phyloP scores from a whole-genome alignment of 2,329 filamentous ascomycete species.

The Colletotrichum karsti region DNA sequence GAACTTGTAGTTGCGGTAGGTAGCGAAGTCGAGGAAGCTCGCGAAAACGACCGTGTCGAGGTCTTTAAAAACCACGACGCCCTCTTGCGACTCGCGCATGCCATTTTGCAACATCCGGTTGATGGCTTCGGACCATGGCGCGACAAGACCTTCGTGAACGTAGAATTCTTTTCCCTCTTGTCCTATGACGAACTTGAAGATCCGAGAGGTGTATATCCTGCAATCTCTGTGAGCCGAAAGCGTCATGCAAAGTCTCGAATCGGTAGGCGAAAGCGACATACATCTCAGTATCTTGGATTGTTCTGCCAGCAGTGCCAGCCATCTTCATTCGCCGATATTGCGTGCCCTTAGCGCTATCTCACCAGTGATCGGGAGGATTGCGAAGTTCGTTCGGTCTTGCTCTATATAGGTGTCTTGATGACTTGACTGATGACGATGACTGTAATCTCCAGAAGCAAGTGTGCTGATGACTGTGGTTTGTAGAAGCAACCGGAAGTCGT shows the following conservation, averaged over 20 bases:
- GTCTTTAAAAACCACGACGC: not conserved
- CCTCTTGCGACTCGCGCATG: not conserved
- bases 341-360: rapidly evolving
- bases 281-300: not conserved
- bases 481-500: not conserved
- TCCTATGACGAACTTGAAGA: not conserved
- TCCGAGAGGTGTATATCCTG: not conserved
- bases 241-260: not conserved
- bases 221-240: too few species aligned
- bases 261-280: not conserved
- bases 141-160: not conserved
- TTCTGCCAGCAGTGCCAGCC: not conserved
- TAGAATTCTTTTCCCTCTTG: not conserved
- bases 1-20: not conserved
- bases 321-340: not conserved
- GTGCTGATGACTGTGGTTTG: not conserved
- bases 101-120: not conserved
- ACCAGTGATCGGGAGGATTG: too few species aligned
- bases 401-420: too few species aligned
- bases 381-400: not conserved
- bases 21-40: not conserved
- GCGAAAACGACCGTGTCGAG: not conserved
- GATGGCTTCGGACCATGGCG: not conserved
- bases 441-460: too few species aligned
- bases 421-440: too few species aligned